Evolutionary conservation across 345 rosid genomes (phyloP).

Genomic region (Stellera chamaejasme): DNA sequence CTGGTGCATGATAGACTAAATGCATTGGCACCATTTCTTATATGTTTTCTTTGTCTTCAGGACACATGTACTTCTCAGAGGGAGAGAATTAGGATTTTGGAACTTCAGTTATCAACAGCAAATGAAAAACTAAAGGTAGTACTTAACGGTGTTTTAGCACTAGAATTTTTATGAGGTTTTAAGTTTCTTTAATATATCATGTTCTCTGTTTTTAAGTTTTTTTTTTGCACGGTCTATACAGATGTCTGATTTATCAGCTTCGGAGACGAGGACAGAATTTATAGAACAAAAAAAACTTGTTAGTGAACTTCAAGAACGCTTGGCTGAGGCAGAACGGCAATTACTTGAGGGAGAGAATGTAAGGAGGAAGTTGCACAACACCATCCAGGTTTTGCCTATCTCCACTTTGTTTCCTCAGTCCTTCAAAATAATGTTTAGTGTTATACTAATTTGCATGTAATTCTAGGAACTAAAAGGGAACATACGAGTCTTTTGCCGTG

Average conservation of each 20-base stretch:
- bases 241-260: slow-evolving; percentile 50
- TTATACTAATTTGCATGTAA: slow-evolving; percentile 3
- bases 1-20: not conserved
- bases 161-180: not conserved
- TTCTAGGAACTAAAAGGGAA: slow-evolving; percentile 93
- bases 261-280: slow-evolving; percentile 40
- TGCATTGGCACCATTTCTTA: slow-evolving; percentile 1
- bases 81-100: slow-evolving; percentile 53
- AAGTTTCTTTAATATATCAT: too few species aligned
- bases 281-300: slow-evolving; percentile 39
- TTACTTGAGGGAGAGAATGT: slow-evolving; percentile 68
- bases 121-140: slow-evolving; percentile 81
- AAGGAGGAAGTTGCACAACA: slow-evolving; percentile 80
- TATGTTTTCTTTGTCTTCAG: slow-evolving; percentile 26
- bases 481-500: slow-evolving; percentile 90
- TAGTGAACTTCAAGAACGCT: slow-evolving; percentile 41
- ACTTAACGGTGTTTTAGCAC: not conserved
- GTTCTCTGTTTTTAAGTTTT: not conserved
- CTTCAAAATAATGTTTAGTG: not conserved
- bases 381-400: slow-evolving; percentile 50
- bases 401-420: not conserved
- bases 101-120: slow-evolving; percentile 56
- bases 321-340: slow-evolving; percentile 52
- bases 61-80: slow-evolving; percentile 75
- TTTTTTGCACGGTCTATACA: slow-evolving; percentile 16